Conservation (phyloP, 371 early-diverging fungal species). For the Sporodiniella umbellata region DNA sequence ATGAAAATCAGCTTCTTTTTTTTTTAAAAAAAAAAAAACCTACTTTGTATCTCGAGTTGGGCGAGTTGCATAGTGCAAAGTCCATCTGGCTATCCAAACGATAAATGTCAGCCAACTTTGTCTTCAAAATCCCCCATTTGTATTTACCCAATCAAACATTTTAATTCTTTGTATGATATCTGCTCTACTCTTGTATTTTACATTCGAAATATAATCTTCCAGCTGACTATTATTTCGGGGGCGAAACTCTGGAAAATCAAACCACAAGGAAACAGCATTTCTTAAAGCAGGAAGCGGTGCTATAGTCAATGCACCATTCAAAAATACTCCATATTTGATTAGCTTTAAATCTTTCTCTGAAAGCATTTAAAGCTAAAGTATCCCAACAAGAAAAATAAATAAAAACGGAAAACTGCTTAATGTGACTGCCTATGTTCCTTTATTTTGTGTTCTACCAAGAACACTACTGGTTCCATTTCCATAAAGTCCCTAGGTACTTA, state of each 20-base stretch:
- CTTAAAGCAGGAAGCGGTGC: neutral
- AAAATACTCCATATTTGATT: neutral
- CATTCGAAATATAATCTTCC: neutral
- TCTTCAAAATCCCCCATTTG: neutral
- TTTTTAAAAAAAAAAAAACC: neutral
- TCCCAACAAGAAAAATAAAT: too few relatives aligned
- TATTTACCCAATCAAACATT: constrained; percentile 8
- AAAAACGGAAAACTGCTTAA: too few relatives aligned
- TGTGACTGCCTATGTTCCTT: too few relatives aligned
- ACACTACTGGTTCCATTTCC: too few relatives aligned
- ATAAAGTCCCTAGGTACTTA: too few relatives aligned
- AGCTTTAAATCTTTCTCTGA: constrained; percentile 2
- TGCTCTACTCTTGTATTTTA: neutral
- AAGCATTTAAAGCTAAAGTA: too few relatives aligned
- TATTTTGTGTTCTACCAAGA: too few relatives aligned
- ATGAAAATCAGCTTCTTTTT: too few relatives aligned
- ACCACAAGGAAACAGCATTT: constrained; percentile 5
- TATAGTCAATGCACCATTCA: neutral
- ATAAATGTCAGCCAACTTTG: neutral
- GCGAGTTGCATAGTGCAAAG: constrained; percentile 38
- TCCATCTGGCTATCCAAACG: constrained; percentile 31
- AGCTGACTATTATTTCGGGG: neutral
- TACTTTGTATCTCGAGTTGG: constrained; percentile 37
- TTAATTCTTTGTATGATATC: constrained; percentile 2
- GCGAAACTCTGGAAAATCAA: constrained; percentile 7